phyloP scores from a whole-genome alignment of 192 early-diverging fungal genomes.

The Entomortierella beljakovae region DNA sequence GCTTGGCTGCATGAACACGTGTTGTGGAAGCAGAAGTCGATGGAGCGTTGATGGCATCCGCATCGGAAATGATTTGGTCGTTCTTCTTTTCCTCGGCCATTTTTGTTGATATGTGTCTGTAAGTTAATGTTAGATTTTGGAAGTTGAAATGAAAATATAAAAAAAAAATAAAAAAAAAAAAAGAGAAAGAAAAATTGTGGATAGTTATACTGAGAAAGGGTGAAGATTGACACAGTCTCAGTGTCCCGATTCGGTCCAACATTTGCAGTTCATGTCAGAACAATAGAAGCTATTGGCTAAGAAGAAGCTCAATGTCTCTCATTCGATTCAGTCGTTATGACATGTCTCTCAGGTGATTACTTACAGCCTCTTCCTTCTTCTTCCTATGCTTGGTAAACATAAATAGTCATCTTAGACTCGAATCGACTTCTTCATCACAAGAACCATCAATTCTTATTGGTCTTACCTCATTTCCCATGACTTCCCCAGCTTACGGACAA shows the following conservation, averaged over 20 bases:
- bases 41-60: neutral
- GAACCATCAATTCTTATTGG: neutral
- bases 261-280: neutral
- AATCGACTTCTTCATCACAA: neutral
- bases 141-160: neutral
- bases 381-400: no score
- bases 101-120: neutral
- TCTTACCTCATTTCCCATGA: neutral
- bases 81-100: neutral
- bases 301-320: no score
- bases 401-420: neutral
- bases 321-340: no score
- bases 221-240: neutral
- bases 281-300: no score
- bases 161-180: neutral
- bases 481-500: slow-evolving; percentile 3
- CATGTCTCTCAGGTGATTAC: no score
- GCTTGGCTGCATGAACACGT: slow-evolving; percentile 16
- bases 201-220: neutral
- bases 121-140: neutral
- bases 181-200: neutral
- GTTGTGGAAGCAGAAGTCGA: neutral
- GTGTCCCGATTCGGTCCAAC: neutral
- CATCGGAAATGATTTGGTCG: no score
- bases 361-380: no score